phyloP scores from a whole-genome alignment of 768 basidiomycete species.

The Tubosaeta sp. region DNA sequence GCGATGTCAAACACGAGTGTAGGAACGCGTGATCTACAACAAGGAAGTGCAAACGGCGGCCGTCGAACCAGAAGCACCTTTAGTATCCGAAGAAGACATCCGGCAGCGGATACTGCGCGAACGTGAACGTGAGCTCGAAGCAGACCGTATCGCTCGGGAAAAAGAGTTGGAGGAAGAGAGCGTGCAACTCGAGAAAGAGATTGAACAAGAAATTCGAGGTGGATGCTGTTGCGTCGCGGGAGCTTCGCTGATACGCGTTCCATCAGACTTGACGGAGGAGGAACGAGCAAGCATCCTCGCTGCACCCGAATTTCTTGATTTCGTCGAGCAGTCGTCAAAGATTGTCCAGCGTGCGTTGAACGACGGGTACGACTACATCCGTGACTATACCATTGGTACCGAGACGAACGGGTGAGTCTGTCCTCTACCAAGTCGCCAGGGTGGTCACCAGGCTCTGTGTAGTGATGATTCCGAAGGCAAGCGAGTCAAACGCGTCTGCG shows the following conservation, averaged over 20 bases:
- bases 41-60: conserved; percentile 80
- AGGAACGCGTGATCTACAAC: conserved; percentile 80
- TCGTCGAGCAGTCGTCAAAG: conserved; percentile 92
- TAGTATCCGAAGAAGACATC: conserved; percentile 65
- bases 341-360: conserved; percentile 93
- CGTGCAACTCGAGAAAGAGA: conserved; percentile 77
- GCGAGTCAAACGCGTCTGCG: conserved; percentile 88
- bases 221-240: not conserved
- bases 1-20: conserved; percentile 4
- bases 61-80: conserved; percentile 50
- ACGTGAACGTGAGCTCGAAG: conserved; percentile 58
- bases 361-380: conserved; percentile 94
- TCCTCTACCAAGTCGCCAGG: not conserved
- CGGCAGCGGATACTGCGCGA: conserved; percentile 61
- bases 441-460: conserved; percentile 9
- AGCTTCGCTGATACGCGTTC: not conserved
- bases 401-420: conserved; percentile 74
- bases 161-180: conserved; percentile 81
- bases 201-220: conserved; percentile 83
- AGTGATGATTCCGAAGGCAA: conserved; percentile 91
- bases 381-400: conserved; percentile 90
- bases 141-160: conserved; percentile 64
- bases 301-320: conserved; percentile 90
- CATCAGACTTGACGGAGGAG: conserved; percentile 78
- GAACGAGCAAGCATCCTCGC: conserved; percentile 76